Percentiles rank a stretch among this genome's conserved stretches.
phyloP scores from a whole-genome alignment of 1,284 basidiomycete genomes.

The Inonotus obliquus region DNA sequence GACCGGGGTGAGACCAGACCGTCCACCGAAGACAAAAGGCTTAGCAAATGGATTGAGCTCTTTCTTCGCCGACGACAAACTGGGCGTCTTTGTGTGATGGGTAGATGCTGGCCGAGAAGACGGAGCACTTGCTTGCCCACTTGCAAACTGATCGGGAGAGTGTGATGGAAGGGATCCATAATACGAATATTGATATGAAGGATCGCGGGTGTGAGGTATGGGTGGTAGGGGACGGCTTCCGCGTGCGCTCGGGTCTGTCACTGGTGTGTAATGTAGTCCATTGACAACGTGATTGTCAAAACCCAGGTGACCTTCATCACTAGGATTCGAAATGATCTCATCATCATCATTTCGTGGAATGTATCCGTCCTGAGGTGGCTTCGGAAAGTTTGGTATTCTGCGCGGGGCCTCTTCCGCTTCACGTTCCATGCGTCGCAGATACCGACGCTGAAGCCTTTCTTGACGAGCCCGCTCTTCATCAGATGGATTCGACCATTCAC shows the following conservation, averaged over 20 bases:
- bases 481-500: constrained; percentile 85
- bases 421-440: constrained; percentile 42
- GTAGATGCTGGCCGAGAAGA: constrained; percentile 20
- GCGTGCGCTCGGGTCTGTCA: constrained; percentile 23
- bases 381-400: constrained; percentile 72
- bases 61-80: constrained; percentile 27
- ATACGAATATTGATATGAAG: constrained; percentile 54
- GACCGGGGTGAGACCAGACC: constrained; percentile 4
- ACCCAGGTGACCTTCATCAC: constrained; percentile 53
- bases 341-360: constrained; percentile 40
- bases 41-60: constrained; percentile 73
- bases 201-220: constrained; percentile 58
- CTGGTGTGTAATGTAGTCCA: constrained; percentile 20
- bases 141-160: constrained; percentile 43
- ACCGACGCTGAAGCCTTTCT: constrained; percentile 54
- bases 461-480: constrained; percentile 77
- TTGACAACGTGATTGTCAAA: constrained; percentile 6
- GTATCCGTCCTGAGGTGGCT: constrained; percentile 52
- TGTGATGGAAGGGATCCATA: constrained; percentile 62
- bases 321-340: constrained; percentile 78
- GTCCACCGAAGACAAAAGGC: constrained; percentile 68
- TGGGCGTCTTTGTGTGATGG: constrained; percentile 21
- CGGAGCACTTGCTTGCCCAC: constrained; percentile 15
- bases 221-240: constrained; percentile 48
- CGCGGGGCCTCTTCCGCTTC: constrained; percentile 51